These are phyloP conservation scores for Neohortaea acidophila DNA, from an alignment of 495 filamentous ascomycete genomes.

Conservation along the genomic window DNA sequence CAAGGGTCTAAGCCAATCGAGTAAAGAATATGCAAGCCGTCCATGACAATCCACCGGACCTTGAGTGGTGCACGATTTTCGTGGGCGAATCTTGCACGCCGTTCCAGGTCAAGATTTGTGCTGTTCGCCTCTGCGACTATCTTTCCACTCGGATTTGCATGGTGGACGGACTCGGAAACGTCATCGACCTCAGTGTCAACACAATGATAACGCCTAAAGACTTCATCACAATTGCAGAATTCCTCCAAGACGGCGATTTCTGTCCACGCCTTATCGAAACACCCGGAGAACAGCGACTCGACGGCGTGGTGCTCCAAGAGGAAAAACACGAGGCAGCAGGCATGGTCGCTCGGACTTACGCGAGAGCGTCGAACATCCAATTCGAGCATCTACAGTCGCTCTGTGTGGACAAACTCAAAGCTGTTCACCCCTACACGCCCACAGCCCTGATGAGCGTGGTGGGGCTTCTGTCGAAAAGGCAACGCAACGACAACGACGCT, in stretches of 20 bases:
- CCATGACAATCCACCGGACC: not conserved
- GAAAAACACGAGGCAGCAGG: not conserved
- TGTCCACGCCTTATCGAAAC: not conserved
- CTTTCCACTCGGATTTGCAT: not conserved
- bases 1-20: not conserved
- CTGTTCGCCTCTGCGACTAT: not conserved
- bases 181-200: not conserved
- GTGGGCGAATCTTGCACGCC: conserved; percentile 1
- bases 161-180: not conserved
- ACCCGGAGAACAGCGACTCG: not conserved
- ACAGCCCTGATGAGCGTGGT: not conserved
- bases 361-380: conserved; percentile 2
- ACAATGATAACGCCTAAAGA: not conserved
- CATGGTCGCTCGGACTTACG: conserved; percentile 1
- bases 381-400: conserved; percentile 3
- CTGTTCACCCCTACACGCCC: not conserved
- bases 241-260: conserved; percentile 1
- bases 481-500: not conserved
- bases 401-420: conserved; percentile 5
- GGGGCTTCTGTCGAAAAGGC: not conserved
- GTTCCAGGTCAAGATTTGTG: not conserved
- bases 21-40: not conserved
- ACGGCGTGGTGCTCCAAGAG: not conserved
- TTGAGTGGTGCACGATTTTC: conserved; percentile 2
- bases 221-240: conserved; percentile 1